These are phyloP conservation scores for button mushroom (Agaricus bisporus) DNA, from an alignment of 768 basidiomycete genomes.

Conservation along the genomic window DNA sequence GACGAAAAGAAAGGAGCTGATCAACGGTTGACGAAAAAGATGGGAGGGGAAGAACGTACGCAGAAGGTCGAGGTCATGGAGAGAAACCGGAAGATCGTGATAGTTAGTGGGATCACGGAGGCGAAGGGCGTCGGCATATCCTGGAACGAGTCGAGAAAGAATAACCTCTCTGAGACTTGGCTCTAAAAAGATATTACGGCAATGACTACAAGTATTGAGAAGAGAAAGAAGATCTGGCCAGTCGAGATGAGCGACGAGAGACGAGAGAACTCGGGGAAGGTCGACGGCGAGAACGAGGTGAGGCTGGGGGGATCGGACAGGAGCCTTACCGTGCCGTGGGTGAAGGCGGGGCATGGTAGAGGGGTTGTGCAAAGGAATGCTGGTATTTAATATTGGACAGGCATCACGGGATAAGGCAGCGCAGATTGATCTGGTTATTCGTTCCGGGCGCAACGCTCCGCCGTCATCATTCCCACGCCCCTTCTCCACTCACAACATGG, in stretches of 20 bases:
- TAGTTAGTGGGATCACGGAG: conserved; percentile 32
- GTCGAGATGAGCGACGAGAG: conserved; percentile 25
- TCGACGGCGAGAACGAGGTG: conserved; percentile 14
- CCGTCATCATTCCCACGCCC: too few relatives aligned
- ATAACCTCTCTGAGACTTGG: conserved; percentile 29
- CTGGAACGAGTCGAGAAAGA: conserved; percentile 50
- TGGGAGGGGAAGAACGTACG: conserved; percentile 34
- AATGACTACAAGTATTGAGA: conserved; percentile 29
- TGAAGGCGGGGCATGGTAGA: not conserved
- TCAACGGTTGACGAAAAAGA: conserved; percentile 6
- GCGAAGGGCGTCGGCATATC: conserved; percentile 41
- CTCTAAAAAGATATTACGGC: conserved; percentile 24
- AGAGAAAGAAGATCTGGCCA: conserved; percentile 36
- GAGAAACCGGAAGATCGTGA: conserved; percentile 43
- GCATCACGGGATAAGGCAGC: too few relatives aligned
- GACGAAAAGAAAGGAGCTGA: conserved; percentile 4
- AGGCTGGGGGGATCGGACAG: conserved; percentile 10
- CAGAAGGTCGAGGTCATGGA: conserved; percentile 59
- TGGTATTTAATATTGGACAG: too few relatives aligned
- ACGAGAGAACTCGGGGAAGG: conserved; percentile 18
- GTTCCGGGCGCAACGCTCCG: not conserved
- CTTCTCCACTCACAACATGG: not conserved
- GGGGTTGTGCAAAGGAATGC: not conserved
- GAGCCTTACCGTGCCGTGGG: not conserved
- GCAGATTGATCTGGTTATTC: too few relatives aligned